These are phyloP conservation scores for Septoria linicola DNA, from an alignment of 2,329 filamentous ascomycete species.

Conservation along the genomic window DNA sequence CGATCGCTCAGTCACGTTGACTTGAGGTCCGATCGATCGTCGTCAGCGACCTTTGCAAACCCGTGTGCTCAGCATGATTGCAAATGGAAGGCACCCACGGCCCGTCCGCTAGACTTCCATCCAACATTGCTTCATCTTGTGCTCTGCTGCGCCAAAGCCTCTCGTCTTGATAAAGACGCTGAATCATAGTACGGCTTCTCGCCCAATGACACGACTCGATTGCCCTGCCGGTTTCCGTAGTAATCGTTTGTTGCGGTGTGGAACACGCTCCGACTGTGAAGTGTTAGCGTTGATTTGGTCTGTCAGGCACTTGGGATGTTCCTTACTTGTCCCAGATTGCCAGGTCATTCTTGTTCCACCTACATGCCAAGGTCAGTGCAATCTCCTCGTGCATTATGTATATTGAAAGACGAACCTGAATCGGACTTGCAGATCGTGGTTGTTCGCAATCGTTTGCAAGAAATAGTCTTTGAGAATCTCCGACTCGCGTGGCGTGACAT, in stretches of 20 bases:
- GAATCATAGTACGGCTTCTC: constrained; percentile 28
- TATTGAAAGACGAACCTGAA: constrained; percentile 38
- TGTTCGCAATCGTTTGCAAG: constrained; percentile 47
- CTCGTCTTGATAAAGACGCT: constrained; percentile 19
- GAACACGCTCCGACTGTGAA: constrained; percentile 15
- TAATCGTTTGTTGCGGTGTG: constrained; percentile 28
- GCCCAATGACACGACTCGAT: constrained; percentile 24
- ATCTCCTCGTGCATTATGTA: too few species aligned
- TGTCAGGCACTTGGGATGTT: neutral
- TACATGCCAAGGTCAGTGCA: constrained; percentile 19
- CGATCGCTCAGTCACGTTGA: too few species aligned
- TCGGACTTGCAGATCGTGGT: constrained; percentile 67
- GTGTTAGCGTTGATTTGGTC: too few species aligned
- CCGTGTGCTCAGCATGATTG: too few species aligned
- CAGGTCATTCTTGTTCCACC: constrained; percentile 64
- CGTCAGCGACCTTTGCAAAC: too few species aligned
- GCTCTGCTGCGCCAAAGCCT: constrained; percentile 15
- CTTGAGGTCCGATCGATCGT: too few species aligned
- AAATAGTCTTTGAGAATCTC: constrained; percentile 30
- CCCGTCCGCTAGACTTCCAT: too few species aligned
- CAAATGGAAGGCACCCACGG: too few species aligned
- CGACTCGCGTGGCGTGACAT: constrained; percentile 42
- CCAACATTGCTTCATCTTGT: neutral
- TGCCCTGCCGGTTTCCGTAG: constrained; percentile 21
- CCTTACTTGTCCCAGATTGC: constrained; percentile 47